Conservation (phyloP, 257 asterid genomes). For the Buddleja alternifolia region DNA sequence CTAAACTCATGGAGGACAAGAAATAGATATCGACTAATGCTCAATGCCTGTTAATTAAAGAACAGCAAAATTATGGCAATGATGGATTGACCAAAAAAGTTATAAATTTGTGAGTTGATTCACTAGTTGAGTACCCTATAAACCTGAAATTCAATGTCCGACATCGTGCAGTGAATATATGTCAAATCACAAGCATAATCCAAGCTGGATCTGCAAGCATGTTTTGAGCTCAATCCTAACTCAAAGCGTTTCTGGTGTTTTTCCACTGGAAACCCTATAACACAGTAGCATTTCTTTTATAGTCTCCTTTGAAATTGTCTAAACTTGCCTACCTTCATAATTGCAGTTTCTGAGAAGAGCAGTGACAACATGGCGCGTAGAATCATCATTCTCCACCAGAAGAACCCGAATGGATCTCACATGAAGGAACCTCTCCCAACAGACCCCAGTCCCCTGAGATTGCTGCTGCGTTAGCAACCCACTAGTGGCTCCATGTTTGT, state of each 20-base stretch:
- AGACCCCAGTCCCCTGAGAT: slow-evolving; percentile 47
- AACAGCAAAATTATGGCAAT: not conserved
- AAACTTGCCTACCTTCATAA: slow-evolving; percentile 65
- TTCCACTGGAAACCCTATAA: slow-evolving; percentile 16
- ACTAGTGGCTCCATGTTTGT: slow-evolving; percentile 33
- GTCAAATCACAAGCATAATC: not conserved
- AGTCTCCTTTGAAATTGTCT: not conserved
- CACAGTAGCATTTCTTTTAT: not conserved
- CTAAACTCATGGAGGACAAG: not conserved
- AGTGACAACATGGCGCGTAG: slow-evolving; percentile 82
- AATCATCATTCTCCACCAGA: slow-evolving; percentile 88
- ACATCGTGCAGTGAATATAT: not conserved
- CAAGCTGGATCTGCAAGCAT: slow-evolving; percentile 6
- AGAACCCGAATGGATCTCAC: slow-evolving; percentile 79
- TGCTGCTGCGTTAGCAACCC: slow-evolving; percentile 54
- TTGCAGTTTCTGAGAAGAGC: slow-evolving; percentile 91
- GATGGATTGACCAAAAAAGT: not conserved
- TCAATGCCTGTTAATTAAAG: not conserved
- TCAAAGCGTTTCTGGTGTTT: slow-evolving; percentile 4
- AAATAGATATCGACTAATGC: not conserved
- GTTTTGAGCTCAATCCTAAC: slow-evolving; percentile 15
- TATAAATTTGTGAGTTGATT: not conserved
- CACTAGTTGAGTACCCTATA: not conserved
- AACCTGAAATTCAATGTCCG: not conserved
- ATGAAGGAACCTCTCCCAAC: slow-evolving; percentile 91